phyloP scores from a whole-genome alignment of 352 stramenopile species.

The Thalassiosira exigua region DNA sequence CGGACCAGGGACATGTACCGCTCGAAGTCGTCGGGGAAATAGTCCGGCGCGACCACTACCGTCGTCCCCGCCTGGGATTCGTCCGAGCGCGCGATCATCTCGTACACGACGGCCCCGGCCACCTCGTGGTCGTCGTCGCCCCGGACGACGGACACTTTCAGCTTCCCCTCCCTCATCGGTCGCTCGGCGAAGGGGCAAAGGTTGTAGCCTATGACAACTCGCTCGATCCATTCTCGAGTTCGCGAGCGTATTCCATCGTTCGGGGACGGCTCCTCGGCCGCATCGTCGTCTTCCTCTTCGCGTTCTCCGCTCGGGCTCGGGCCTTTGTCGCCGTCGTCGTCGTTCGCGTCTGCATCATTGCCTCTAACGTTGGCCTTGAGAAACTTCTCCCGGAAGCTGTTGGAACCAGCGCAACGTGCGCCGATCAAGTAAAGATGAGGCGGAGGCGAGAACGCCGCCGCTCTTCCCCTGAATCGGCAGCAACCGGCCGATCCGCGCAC shows the following conservation, averaged over 20 bases:
- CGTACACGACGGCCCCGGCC: conserved; percentile 41
- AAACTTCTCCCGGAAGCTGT: conserved; percentile 2
- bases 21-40: conserved; percentile 67
- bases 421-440: neutral
- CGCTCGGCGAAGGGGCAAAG: conserved; percentile 80
- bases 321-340: neutral
- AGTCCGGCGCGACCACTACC: conserved; percentile 75
- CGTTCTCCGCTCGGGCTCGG: neutral
- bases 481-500: too few relatives aligned
- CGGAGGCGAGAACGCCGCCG: neutral
- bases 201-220: conserved; percentile 76
- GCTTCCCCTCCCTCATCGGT: conserved; percentile 46
- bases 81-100: conserved; percentile 44
- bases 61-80: conserved; percentile 51
- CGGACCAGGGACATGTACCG: conserved; percentile 66
- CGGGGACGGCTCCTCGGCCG: neutral
- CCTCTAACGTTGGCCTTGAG: neutral
- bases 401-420: conserved; percentile 2
- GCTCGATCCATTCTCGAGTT: conserved; percentile 68
- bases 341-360: neutral
- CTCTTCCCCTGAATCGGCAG: neutral
- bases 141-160: conserved; percentile 57
- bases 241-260: conserved; percentile 43
- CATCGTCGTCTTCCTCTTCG: conserved; percentile 8
- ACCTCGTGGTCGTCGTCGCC: conserved; percentile 61